Base-by-base conservation (phyloP, 1,284 basidiomycete genomes). In the Cryptococcus wingfieldii region DNA sequence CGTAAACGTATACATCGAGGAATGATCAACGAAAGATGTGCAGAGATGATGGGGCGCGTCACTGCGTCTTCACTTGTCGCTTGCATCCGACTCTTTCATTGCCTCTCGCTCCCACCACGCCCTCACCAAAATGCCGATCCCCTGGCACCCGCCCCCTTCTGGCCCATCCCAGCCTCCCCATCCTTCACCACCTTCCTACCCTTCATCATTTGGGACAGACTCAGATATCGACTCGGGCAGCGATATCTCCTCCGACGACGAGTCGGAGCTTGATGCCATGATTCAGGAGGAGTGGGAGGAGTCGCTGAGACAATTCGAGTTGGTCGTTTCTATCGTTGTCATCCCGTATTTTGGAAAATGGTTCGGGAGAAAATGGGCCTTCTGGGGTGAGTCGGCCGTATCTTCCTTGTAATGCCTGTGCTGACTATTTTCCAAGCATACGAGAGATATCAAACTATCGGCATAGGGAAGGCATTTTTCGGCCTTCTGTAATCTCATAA, bases 221-320 rank as follows among this genome's bases (percentile, higher is more conserved):
- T 54, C 55, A 5, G 54, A 56, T 19, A 76, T 79, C 55, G 67
- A 68, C 66, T 83, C 78, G 16, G 58, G 58, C 10, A 63, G 82
- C 68, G 86, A 87, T 8, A 34, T 34, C 31, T 37, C 28, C 71
- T 81, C 80, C 7, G 87, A 89, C 61, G 48, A 55, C 23, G 59
- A 60, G 14, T 52, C 59, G 19, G 86, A 86, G 56, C 78, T 85
- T 61, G 64, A 68, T 59, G 83, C 83, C 16, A 78, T 89, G 56
- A 88, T 89, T 8, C 88, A 91, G 74, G 82, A 87, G 67, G 91
- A 96, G 79, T 95, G 92, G 92, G 87, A 91, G 68, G 92, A 95
- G 75, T 89, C 86, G 68, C 68, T 95, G 52, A 79, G 84, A 61
- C 90, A 96, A 74, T 81, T 96, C 47, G 85, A 89, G 69, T 83